Evolutionary conservation across 306 rosid species (phyloP).

Genomic region (Cucurbita maxima): DNA sequence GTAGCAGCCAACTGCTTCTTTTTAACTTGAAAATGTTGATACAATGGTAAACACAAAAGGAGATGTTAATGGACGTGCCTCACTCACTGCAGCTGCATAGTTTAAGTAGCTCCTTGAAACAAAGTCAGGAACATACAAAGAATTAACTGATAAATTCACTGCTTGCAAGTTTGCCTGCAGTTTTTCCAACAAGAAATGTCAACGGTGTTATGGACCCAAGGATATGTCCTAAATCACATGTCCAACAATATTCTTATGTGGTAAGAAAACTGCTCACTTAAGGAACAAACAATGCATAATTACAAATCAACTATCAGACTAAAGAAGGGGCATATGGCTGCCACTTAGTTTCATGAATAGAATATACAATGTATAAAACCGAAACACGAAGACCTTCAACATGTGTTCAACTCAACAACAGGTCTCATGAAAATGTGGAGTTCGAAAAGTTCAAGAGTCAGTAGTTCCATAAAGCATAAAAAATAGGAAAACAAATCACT

Average conservation of each 20-base stretch:
- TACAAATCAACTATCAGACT: neutral
- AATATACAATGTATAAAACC: neutral
- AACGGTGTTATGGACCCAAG: neutral
- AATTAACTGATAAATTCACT: conserved; percentile 63
- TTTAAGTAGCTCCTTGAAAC: conserved; percentile 38
- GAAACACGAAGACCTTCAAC: neutral
- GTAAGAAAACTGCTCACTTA: neutral
- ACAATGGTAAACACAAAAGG: neutral
- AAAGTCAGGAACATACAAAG: conserved; percentile 36
- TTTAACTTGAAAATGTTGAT: neutral
- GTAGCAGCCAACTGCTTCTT: neutral
- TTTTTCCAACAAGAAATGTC: conserved; percentile 9
- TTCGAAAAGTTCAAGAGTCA: neutral
- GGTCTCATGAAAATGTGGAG: neutral
- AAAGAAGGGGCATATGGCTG: neutral
- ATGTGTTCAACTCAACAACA: neutral
- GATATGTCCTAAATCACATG: neutral
- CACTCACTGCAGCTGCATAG: conserved; percentile 85
- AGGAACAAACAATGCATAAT: neutral
- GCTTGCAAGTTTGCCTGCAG: conserved; percentile 55
- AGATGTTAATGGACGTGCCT: conserved; percentile 28
- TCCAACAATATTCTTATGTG: neutral
- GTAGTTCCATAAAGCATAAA: neutral
- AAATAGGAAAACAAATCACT: neutral
- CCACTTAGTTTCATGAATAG: neutral